A percentile compares a stretch with the other conserved stretches of the same genome.
Evolutionary conservation across 1,284 basidiomycete species (phyloP).

Genomic region (Moesziomyces parantarcticus): DNA sequence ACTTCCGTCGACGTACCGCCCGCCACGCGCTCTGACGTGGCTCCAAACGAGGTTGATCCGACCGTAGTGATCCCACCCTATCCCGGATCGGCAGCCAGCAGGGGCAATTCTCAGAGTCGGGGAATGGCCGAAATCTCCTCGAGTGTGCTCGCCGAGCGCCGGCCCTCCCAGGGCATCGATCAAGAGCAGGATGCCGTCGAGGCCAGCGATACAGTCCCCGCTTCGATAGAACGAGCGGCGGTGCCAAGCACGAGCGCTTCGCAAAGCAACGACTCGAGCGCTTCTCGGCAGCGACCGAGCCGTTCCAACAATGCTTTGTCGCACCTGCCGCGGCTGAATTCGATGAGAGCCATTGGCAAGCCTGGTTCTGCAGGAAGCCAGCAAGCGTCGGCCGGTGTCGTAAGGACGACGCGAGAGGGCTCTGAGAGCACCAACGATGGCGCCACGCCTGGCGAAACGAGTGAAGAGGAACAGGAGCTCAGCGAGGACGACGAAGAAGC

Average conservation of each 20-base stretch:
- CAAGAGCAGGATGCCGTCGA: slow-evolving; percentile 50
- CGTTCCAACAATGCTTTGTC: slow-evolving; percentile 45
- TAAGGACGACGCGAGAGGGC: slow-evolving; percentile 14
- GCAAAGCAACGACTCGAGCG: slow-evolving; percentile 10
- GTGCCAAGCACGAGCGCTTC: not conserved
- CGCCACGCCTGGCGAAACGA: slow-evolving; percentile 18
- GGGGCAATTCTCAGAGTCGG: slow-evolving; percentile 11
- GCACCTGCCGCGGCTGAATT: slow-evolving; percentile 58
- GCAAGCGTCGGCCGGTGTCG: slow-evolving; percentile 1
- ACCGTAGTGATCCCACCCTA: slow-evolving; percentile 17
- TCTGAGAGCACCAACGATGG: slow-evolving; percentile 15
- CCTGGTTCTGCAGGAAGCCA: slow-evolving; percentile 5
- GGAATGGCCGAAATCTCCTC: slow-evolving; percentile 10
- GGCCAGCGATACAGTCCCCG: slow-evolving; percentile 20
- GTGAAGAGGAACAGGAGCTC: slow-evolving; percentile 49
- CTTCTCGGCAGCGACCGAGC: slow-evolving; percentile 17
- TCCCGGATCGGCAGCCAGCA: slow-evolving; percentile 18
- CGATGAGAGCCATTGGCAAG: slow-evolving; percentile 39
- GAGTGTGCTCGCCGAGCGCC: slow-evolving; percentile 15
- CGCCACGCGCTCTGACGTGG: slow-evolving; percentile 4
- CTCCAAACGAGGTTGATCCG: slow-evolving; percentile 28
- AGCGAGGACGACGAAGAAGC: slow-evolving; percentile 45
- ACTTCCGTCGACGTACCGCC: not conserved
- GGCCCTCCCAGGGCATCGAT: slow-evolving; percentile 46
- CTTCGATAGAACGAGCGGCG: slow-evolving; percentile 5